A percentile compares a stretch with the other conserved stretches of the same genome.
phyloP scores from a whole-genome alignment of 2,329 filamentous ascomycete genomes.

The Fusarium torulosum region DNA sequence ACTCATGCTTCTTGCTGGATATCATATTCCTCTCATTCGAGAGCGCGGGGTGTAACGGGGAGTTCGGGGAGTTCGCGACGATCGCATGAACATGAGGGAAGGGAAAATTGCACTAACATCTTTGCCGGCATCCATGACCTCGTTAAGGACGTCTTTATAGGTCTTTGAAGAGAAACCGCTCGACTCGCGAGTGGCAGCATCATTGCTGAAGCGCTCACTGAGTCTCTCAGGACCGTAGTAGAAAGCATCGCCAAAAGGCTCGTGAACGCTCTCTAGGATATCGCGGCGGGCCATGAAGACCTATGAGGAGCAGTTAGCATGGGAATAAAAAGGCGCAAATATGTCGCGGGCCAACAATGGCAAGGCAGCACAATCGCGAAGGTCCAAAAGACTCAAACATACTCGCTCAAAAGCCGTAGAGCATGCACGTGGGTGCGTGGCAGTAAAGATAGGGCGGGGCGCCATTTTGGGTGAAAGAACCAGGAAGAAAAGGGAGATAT shows the following conservation, averaged over 20 bases:
- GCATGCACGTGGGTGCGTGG: conserved; percentile 93
- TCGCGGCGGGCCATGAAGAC: conserved; percentile 97
- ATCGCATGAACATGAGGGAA: conserved; percentile 27
- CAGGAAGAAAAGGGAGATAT: conserved; percentile 49
- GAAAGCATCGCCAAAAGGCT: conserved; percentile 96
- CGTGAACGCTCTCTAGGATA: conserved; percentile 85
- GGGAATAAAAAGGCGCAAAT: neutral
- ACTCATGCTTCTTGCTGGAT: conserved; percentile 12
- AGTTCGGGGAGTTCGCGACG: conserved; percentile 38
- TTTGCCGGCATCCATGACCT: conserved; percentile 77
- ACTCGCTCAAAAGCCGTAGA: conserved; percentile 98
- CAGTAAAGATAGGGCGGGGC: conserved; percentile 82
- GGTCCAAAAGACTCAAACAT: conserved; percentile 52
- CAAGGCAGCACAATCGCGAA: neutral
- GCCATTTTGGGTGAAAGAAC: conserved; percentile 68
- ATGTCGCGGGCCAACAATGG: neutral
- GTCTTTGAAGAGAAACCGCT: conserved; percentile 78
- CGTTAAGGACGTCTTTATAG: conserved; percentile 81
- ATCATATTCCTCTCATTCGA: conserved; percentile 26
- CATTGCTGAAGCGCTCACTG: conserved; percentile 80
- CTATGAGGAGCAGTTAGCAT: conserved; percentile 57
- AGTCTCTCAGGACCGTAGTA: conserved; percentile 95
- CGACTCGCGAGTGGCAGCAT: conserved; percentile 66
- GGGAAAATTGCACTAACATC: conserved; percentile 69
- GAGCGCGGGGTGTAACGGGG: conserved; percentile 30